Percentiles rank a stretch among this genome's conserved stretches.
These are phyloP conservation scores for Penicillium sp. DNA, from an alignment of 2,329 filamentous ascomycete species.

Conservation along the genomic window DNA sequence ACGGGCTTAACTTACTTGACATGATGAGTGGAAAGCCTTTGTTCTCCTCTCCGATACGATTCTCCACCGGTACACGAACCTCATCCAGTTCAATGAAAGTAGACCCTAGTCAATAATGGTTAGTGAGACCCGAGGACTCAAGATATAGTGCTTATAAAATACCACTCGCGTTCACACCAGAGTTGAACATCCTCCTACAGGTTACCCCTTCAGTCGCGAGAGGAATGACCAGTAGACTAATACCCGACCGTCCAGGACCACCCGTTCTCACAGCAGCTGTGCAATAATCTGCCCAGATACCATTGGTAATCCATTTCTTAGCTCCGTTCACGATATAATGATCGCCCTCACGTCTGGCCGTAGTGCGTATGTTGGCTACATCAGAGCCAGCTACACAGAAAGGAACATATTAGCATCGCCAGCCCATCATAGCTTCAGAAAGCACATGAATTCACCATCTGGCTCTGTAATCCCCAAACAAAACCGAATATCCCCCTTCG, in stretches of 20 bases:
- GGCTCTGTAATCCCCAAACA: conserved; percentile 67
- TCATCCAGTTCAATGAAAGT: conserved; percentile 71
- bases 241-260: conserved; percentile 58
- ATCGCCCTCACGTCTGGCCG: conserved; percentile 52
- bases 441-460: conserved; percentile 41
- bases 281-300: conserved; percentile 60
- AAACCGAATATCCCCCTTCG: conserved; percentile 60
- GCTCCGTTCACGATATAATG: conserved; percentile 64
- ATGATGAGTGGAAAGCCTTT: conserved; percentile 71
- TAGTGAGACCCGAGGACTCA: neutral
- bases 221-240: conserved; percentile 67
- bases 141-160: conserved; percentile 14
- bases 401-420: conserved; percentile 36
- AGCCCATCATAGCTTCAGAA: neutral
- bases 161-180: conserved; percentile 65
- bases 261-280: conserved; percentile 62
- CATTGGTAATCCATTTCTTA: conserved; percentile 69
- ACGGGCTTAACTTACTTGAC: conserved; percentile 50
- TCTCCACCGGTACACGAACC: conserved; percentile 67
- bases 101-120: conserved; percentile 34
- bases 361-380: conserved; percentile 63
- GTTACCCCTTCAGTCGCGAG: conserved; percentile 62
- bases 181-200: conserved; percentile 56
- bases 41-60: conserved; percentile 68
- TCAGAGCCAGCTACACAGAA: conserved; percentile 56